Base-by-base conservation (phyloP, 1,284 basidiomycete species). In the Lignosus rhinocerotis region DNA sequence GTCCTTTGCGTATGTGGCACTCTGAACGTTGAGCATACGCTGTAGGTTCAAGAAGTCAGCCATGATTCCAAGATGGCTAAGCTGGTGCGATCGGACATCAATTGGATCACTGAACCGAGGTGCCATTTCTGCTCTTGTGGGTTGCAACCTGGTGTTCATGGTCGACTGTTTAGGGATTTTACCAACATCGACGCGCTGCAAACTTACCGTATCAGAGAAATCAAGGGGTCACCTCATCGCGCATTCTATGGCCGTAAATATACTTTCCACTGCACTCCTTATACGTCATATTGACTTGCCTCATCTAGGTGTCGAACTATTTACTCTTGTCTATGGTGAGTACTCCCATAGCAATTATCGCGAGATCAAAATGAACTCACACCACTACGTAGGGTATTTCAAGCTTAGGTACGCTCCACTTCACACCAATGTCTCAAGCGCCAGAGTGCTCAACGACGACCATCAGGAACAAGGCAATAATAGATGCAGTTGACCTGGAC, bases 71-170 rank as follows among this genome's bases (percentile, higher is more conserved):
- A 84, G 68, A 78, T 87, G 52, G 94, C 90, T 1, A 86, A 81
- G 66, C 81, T 94, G 32, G 72, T 87, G 6, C 80, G 84, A 54
- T 81, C 88, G 9, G 87, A 94, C 61, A 89, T 95, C 59, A 92
- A 91, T 65, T 96, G 91, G 84, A 85, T 85, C 53, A 96, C 93
- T 12, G 84, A 84, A 36, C 90, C 88, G 10, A 82, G 87, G 89
- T 87, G 59, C 10, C 10, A 11, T 33, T n/a, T n/a, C 9, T n/a
- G 39, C 21, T 58, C 17, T 41, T 42, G 48, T 46, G 38, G 39
- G 1, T 45, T 30, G 53, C 16, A 48, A 58, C 14, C 41, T 47
- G 41, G 36, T 31, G 55, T 53, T 63, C 39, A 49, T 14, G 9
- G 21, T 11, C 33, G 16, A 49, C 31, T 59, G 50, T 36, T 12